A percentile compares a stretch with the other conserved stretches of the same genome.
Conservation (phyloP, 129 eudicot species). For the Pseudognaphalium luteoalbum region DNA sequence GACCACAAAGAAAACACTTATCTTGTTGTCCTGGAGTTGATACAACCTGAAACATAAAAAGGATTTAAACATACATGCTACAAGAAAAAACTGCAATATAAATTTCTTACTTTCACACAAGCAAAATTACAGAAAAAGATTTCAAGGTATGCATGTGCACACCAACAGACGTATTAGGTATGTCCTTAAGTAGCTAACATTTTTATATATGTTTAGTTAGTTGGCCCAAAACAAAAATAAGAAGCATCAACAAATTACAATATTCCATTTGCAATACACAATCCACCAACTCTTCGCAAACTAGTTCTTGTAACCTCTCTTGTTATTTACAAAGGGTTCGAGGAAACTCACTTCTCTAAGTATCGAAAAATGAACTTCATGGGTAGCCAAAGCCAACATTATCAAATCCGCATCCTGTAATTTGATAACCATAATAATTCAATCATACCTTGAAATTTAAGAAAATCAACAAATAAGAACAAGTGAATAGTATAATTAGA, state of each 20-base stretch:
- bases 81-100: background rate
- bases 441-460: constrained; percentile 12
- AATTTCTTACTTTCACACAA: background rate
- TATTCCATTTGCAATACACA: background rate
- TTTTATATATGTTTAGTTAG: background rate
- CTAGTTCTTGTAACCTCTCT: constrained; percentile 13
- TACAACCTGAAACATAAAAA: constrained; percentile 58
- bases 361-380: constrained; percentile 87
- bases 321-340: constrained; percentile 3
- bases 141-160: background rate
- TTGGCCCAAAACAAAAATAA: background rate
- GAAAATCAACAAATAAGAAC: constrained; percentile 10
- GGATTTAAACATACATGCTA: background rate
- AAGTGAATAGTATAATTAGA: background rate
- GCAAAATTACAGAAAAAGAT: background rate
- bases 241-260: background rate
- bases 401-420: constrained; percentile 87
- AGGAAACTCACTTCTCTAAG: constrained; percentile 71
- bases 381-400: constrained; percentile 88
- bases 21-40: constrained; percentile 71
- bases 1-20: constrained; percentile 86
- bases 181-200: background rate
- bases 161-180: background rate
- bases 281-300: constrained; percentile 3
- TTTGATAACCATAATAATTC: constrained; percentile 13